phyloP scores from a whole-genome alignment of 2,329 filamentous ascomycete genomes.

The Fusarium veterinarium region DNA sequence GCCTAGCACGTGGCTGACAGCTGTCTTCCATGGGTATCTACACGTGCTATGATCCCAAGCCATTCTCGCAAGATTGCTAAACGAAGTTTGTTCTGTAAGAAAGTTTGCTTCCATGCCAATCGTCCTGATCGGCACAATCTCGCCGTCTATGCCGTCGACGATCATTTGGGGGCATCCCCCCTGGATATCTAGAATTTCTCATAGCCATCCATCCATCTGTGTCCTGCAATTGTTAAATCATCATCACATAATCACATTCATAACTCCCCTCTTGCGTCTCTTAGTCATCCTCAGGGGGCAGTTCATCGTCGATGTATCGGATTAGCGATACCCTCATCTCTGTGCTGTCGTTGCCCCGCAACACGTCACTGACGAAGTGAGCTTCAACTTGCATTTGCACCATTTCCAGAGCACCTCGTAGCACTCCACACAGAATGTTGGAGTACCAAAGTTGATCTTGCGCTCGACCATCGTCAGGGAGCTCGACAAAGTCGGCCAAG shows the following conservation, averaged over 20 bases:
- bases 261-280: not conserved
- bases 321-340: constrained; percentile 96
- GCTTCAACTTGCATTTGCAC: constrained; percentile 99
- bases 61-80: constrained; percentile 19
- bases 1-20: constrained; percentile 33
- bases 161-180: not conserved
- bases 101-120: constrained; percentile 17
- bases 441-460: constrained; percentile 99
- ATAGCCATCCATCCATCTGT: not conserved
- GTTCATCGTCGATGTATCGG: constrained; percentile 95
- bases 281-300: constrained; percentile 96
- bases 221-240: constrained; percentile 4
- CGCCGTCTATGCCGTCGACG: constrained; percentile 3
- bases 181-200: constrained; percentile 1
- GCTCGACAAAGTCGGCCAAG: constrained; percentile 94
- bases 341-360: constrained; percentile 93
- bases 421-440: constrained; percentile 93
- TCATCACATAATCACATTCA: constrained; percentile 5
- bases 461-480: constrained; percentile 93
- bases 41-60: constrained; percentile 16
- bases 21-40: constrained; percentile 25
- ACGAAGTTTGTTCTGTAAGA: not conserved
- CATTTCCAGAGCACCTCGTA: constrained; percentile 95
- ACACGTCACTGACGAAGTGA: constrained; percentile 92
- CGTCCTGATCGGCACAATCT: constrained; percentile 2